phyloP scores from a whole-genome alignment of 371 early-diverging fungal genomes.

The Nematocida major region DNA sequence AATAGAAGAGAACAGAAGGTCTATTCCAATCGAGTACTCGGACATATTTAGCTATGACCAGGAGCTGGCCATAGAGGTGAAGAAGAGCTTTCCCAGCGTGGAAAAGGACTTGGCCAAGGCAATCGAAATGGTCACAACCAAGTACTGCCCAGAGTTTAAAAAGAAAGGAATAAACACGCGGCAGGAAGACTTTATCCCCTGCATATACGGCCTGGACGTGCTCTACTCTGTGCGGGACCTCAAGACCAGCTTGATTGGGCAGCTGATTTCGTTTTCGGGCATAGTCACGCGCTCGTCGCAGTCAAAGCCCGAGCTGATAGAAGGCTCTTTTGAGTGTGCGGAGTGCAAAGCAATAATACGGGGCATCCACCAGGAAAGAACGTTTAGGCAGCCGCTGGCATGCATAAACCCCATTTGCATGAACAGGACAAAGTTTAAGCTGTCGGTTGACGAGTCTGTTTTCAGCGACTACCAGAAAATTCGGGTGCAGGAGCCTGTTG shows the following conservation, averaged over 20 bases:
- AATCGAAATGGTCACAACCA: slow-evolving; percentile 12
- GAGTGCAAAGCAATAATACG: slow-evolving; percentile 75
- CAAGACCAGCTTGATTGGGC: slow-evolving; percentile 75
- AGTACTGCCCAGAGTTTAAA: slow-evolving; percentile 40
- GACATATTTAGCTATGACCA: slow-evolving; percentile 25
- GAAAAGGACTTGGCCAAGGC: slow-evolving; percentile 9
- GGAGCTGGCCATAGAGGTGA: slow-evolving; percentile 11
- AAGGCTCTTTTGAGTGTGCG: slow-evolving; percentile 81
- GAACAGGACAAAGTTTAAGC: slow-evolving; percentile 75
- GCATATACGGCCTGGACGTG: slow-evolving; percentile 50
- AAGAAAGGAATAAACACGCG: slow-evolving; percentile 10
- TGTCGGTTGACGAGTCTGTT: slow-evolving; percentile 74
- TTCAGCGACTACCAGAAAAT: slow-evolving; percentile 96
- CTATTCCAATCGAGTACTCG: slow-evolving; percentile 4
- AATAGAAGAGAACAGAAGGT: slow-evolving; percentile 51
- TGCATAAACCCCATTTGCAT: slow-evolving; percentile 80
- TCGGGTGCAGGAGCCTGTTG: slow-evolving; percentile 77
- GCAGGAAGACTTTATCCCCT: slow-evolving; percentile 40
- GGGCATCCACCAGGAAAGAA: slow-evolving; percentile 85
- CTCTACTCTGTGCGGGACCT: slow-evolving; percentile 70
- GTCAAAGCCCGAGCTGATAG: slow-evolving; percentile 86
- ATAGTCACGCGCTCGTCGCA: slow-evolving; percentile 95
- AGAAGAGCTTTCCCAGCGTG: background rate
- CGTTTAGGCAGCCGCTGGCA: slow-evolving; percentile 86
- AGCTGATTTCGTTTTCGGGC: slow-evolving; percentile 77